phyloP scores from a whole-genome alignment of 2,329 filamentous ascomycete genomes.

The Colletotrichum melonis region DNA sequence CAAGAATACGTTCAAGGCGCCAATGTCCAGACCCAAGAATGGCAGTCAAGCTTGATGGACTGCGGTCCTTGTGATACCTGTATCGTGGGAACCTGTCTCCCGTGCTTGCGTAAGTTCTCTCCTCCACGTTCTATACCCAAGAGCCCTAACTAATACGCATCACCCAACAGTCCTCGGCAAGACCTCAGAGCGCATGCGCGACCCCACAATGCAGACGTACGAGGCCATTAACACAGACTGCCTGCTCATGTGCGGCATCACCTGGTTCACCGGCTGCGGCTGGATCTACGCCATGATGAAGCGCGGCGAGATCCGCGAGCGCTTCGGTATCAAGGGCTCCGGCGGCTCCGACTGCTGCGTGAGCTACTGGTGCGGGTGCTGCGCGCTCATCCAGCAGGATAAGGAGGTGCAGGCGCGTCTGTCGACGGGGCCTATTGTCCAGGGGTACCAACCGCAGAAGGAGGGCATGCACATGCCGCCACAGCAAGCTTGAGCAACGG shows the following conservation, averaged over 20 bases:
- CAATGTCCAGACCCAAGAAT: conserved; percentile 43
- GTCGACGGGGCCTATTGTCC: conserved; percentile 40
- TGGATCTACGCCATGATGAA: conserved; percentile 64
- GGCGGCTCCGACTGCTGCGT: conserved; percentile 61
- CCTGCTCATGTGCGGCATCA: conserved; percentile 51
- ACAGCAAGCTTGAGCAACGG: conserved; percentile 21
- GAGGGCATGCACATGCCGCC: conserved; percentile 50
- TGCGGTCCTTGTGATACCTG: conserved; percentile 55
- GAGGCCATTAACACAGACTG: conserved; percentile 56
- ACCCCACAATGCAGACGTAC: conserved; percentile 54
- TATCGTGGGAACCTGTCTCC: conserved; percentile 52
- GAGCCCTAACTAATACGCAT: not conserved
- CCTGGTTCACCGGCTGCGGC: conserved; percentile 53
- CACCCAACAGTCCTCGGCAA: conserved; percentile 53
- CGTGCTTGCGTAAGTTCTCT: conserved; percentile 54
- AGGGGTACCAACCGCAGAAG: conserved; percentile 51
- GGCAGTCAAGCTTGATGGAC: conserved; percentile 51
- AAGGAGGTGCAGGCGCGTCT: conserved; percentile 58
- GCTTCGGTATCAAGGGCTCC: conserved; percentile 63
- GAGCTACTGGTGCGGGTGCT: conserved; percentile 68
- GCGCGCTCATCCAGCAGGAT: conserved; percentile 67
- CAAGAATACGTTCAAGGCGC: conserved; percentile 32
- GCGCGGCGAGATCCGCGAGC: conserved; percentile 63
- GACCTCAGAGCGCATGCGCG: conserved; percentile 56
- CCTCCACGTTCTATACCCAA: not conserved